These are phyloP conservation scores for Amniculicola lignicola DNA, from an alignment of 495 filamentous ascomycete genomes.

Conservation along the genomic window DNA sequence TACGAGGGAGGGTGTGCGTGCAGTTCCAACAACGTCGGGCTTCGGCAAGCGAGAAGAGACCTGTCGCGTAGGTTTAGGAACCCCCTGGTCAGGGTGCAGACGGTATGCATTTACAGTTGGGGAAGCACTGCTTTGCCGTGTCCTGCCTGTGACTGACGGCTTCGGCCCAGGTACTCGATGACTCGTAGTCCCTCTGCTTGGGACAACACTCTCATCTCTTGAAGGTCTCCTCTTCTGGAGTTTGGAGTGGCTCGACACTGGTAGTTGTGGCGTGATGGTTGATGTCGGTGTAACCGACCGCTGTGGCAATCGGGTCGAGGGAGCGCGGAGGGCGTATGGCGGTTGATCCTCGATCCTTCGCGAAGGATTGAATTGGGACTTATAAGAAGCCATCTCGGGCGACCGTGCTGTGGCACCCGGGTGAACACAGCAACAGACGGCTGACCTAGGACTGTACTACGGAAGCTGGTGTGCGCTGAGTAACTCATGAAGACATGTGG, in stretches of 20 bases:
- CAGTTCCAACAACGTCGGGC: slow-evolving; percentile 25
- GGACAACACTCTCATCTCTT: slow-evolving; percentile 26
- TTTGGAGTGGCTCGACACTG: slow-evolving; percentile 23
- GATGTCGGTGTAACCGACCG: slow-evolving; percentile 30
- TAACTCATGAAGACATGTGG: slow-evolving; percentile 37
- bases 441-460: slow-evolving; percentile 31
- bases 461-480: slow-evolving; percentile 24
- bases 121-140: slow-evolving; percentile 22
- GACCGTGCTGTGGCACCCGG: slow-evolving; percentile 29
- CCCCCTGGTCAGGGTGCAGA: neutral
- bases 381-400: slow-evolving; percentile 39
- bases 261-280: slow-evolving; percentile 17
- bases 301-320: slow-evolving; percentile 30
- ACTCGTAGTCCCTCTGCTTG: slow-evolving; percentile 9
- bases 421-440: slow-evolving; percentile 17
- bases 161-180: slow-evolving; percentile 19
- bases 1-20: slow-evolving; percentile 41
- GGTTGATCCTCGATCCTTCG: slow-evolving; percentile 26
- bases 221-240: slow-evolving; percentile 29
- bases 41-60: slow-evolving; percentile 29
- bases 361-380: slow-evolving; percentile 33
- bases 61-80: slow-evolving; percentile 15
- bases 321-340: slow-evolving; percentile 26
- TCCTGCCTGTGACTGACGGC: slow-evolving; percentile 3
- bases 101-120: slow-evolving; percentile 15